Conservation (phyloP, 495 filamentous ascomycete species). For the Aspergillus nanangensis region DNA sequence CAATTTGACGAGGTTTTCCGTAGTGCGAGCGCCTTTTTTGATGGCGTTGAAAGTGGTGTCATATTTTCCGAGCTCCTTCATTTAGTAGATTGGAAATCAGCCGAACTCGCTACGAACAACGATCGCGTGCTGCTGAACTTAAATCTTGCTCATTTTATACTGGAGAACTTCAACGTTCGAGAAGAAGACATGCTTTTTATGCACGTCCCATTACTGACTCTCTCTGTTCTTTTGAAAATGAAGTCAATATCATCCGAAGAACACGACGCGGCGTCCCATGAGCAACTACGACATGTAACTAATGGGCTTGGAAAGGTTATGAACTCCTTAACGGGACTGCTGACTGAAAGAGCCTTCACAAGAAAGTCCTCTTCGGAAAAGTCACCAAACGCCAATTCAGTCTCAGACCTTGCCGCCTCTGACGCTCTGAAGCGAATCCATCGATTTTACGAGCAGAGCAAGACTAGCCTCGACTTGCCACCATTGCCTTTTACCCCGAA, state of each 20-base stretch:
- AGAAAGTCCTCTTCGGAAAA: constrained; percentile 29
- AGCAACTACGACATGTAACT: constrained; percentile 21
- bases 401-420: constrained; percentile 17
- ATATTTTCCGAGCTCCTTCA: constrained; percentile 83
- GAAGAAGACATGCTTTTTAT: constrained; percentile 93
- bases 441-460: constrained; percentile 56
- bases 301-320: constrained; percentile 27
- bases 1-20: constrained; percentile 83
- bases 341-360: constrained; percentile 68
- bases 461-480: constrained; percentile 38
- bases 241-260: constrained; percentile 21
- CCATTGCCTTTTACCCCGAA: constrained; percentile 54
- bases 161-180: constrained; percentile 84
- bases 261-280: constrained; percentile 1
- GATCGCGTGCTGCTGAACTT: constrained; percentile 49
- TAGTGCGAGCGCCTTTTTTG: constrained; percentile 93
- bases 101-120: constrained; percentile 30
- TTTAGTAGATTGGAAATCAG: constrained; percentile 30
- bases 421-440: constrained; percentile 57
- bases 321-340: constrained; percentile 44
- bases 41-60: constrained; percentile 88
- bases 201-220: constrained; percentile 72
- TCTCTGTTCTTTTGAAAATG: constrained; percentile 61
- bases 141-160: constrained; percentile 72
- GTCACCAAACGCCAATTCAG: constrained; percentile 7